Base-by-base conservation (phyloP, 148 eudicot species). In the Rhododendron vialii region DNA sequence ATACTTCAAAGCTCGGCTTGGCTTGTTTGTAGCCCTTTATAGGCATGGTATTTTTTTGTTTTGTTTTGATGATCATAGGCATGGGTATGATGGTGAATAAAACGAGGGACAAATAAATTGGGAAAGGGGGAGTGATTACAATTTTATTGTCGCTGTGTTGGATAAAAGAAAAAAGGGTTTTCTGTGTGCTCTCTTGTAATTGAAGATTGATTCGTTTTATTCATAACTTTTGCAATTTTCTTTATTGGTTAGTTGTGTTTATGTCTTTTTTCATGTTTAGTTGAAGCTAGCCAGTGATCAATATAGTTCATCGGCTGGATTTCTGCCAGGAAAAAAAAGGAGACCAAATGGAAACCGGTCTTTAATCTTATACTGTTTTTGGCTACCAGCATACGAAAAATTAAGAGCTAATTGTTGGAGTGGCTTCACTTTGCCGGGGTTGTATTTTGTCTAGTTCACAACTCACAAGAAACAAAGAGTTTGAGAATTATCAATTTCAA, bases 391-490 rank as follows among this genome's bases (percentile, higher is more conserved):
- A 28, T 26, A 18, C 4, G 0, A 26, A n/a, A 47, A 43, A 22
- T 7, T 7, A 65, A 26, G 35, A 65, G 55, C 59, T 69, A 45
- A 28, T 45, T 41, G 36, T n/a, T 67, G 53, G 51, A 63, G 15
- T 82, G 48, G 77, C 57, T 83, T 38, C 57, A 69, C 85, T 26
- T 45, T 38, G 45, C 41, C 41, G 14, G 43, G 41, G 30, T 67
- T 65, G 33, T 65, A 45, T 47, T 67, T 83, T 83, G 28, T 83
- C 41, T 69, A 67, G 78, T 76, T 83, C 48, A 33, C 30, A 53
- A 35, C 26, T 17, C 38, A 57, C 63, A 57, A 61, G 67, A 38
- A 15, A 61, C 6, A 9, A 20, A 11, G 22, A 61, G 18, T 61
- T 11, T 61, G 14, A 82, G 67, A 22, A 55, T 48, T 22, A 33